These are phyloP conservation scores for Aspergillus texensis DNA, from an alignment of 2,329 filamentous ascomycete species.

Conservation along the genomic window DNA sequence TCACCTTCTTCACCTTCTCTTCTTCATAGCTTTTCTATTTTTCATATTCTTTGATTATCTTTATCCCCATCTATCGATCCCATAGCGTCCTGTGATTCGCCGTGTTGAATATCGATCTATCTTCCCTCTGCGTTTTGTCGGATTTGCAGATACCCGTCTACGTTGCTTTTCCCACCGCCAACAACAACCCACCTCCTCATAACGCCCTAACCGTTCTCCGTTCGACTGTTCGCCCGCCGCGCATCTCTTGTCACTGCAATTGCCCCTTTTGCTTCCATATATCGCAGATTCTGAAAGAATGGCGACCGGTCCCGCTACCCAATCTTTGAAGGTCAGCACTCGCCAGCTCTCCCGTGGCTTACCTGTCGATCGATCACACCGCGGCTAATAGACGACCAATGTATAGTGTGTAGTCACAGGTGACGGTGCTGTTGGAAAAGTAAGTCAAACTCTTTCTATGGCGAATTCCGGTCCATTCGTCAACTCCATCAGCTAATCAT, in stretches of 20 bases:
- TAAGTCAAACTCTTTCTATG: constrained; percentile 48
- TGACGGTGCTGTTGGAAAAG: constrained; percentile 99
- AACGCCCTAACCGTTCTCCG: constrained; percentile 14
- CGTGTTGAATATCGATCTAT: not conserved
- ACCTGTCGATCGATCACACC: constrained; percentile 20
- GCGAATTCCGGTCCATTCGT: not conserved
- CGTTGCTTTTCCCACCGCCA: constrained; percentile 21
- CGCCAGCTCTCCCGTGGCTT: constrained; percentile 8
- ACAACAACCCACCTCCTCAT: constrained; percentile 18
- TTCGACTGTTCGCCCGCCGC: not conserved
- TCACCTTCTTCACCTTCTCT: not conserved
- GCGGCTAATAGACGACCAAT: constrained; percentile 41
- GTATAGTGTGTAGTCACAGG: constrained; percentile 93
- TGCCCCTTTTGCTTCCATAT: not conserved
- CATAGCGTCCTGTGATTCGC: constrained; percentile 1
- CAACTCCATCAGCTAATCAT: constrained; percentile 1
- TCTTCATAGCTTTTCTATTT: not conserved
- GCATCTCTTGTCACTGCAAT: constrained; percentile 1
- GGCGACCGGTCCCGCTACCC: constrained; percentile 83
- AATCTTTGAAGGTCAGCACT: constrained; percentile 80
- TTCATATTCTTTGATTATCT: not conserved
- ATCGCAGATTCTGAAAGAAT: constrained; percentile 38
- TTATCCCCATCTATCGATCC: not conserved
- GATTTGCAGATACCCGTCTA: constrained; percentile 10
- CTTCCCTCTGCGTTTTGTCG: not conserved